phyloP scores from a whole-genome alignment of 2,329 filamentous ascomycete genomes.

The Claviceps purpurea region DNA sequence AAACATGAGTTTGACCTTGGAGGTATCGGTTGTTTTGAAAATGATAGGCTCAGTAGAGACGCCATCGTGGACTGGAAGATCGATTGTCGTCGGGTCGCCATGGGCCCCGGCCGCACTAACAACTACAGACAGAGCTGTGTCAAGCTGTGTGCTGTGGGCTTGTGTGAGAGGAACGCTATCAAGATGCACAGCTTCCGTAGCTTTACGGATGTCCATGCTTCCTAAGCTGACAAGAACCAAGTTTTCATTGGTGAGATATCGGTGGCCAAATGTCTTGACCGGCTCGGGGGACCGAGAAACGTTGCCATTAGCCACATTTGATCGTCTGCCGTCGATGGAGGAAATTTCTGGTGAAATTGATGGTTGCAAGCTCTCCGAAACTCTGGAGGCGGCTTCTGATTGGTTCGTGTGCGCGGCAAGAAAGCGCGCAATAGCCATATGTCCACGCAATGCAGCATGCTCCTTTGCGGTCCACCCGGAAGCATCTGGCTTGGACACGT shows the following conservation, averaged over 20 bases:
- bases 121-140: slow-evolving; percentile 85
- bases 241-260: slow-evolving; percentile 79
- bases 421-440: slow-evolving; percentile 64
- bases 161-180: slow-evolving; percentile 79
- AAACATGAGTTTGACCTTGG: slow-evolving; percentile 79
- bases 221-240: slow-evolving; percentile 87
- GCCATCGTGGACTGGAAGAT: slow-evolving; percentile 86
- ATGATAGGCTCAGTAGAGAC: slow-evolving; percentile 87
- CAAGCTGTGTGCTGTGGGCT: slow-evolving; percentile 83
- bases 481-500: slow-evolving; percentile 61
- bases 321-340: slow-evolving; percentile 48
- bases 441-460: slow-evolving; percentile 80
- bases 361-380: slow-evolving; percentile 10
- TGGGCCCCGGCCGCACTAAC: slow-evolving; percentile 74
- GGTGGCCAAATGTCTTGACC: slow-evolving; percentile 90
- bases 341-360: slow-evolving; percentile 32
- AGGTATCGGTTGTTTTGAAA: slow-evolving; percentile 66
- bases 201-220: slow-evolving; percentile 85
- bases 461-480: slow-evolving; percentile 93
- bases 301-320: slow-evolving; percentile 31
- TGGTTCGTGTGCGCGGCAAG: slow-evolving; percentile 40
- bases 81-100: slow-evolving; percentile 79
- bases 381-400: slow-evolving; percentile 14
- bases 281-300: slow-evolving; percentile 51
- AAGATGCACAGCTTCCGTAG: slow-evolving; percentile 65